Base-by-base conservation (phyloP, 306 rosid genomes). In the Sindora glabra region DNA sequence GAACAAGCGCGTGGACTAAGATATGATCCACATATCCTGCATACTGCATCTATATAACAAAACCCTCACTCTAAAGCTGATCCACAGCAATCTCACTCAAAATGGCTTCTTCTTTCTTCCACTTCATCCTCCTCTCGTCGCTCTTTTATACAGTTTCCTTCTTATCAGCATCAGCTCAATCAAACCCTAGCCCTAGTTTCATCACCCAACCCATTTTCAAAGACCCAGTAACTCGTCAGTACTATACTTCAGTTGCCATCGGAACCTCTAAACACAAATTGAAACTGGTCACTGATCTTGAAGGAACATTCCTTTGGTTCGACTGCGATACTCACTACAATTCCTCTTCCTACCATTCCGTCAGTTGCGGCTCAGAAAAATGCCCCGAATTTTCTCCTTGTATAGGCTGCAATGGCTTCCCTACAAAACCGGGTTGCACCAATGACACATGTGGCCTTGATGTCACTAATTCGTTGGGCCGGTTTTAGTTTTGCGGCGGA, bases 391-490 rank as follows among this genome's bases (percentile, higher is more conserved):
- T 17, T 2, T 0, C 38, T 8, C 49, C 7, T 2, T 74, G 80
- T 16, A 0, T 11, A 11, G 56, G 68, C 22, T 74, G 77, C 62
- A 24, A 21, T 27, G 62, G 81, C n/a, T 29, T 29, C 8, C 71
- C 77, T n/a, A 67, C 26, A 40, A 66, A 41, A 53, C 75, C 84
- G 15, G 81, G 79, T 15, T 74, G 79, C 69, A 42, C 72, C 24
- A 59, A 75, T 6, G 49, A 59, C 46, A 74, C 76, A 0, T 82
- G 84, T 40, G 16, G 37, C 23, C 9, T 59, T 8, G 2, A 9
- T 0, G 7, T 59, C 27, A 8, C 19, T 25, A 73, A 61, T 22
- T 34, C 57, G 5, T 22, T 42, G 4, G 74, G n/a, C 75, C 2
- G 21, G 49, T 0, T 59, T 8, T 60, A 3, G 55, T 3, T 66